Base-by-base conservation (phyloP, 352 stramenopile genomes). In the Blastocystis sp. region DNA sequence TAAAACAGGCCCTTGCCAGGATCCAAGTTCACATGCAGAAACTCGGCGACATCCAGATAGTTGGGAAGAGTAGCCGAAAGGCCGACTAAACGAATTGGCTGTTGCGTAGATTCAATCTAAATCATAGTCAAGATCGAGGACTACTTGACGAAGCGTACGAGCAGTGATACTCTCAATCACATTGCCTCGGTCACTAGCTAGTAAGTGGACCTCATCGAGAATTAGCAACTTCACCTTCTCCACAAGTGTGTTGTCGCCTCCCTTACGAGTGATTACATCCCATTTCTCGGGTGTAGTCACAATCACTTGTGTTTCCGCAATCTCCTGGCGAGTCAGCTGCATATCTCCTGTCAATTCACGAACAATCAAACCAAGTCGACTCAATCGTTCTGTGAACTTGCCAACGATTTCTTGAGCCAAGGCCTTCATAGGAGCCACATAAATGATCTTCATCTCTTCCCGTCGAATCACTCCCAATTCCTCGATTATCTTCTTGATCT, bases 81-180 rank as follows among this genome's bases (percentile, higher is more conserved):
- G 11, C 97, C 97, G 1, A 99, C 96, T 80, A 99, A 96, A 29
- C 97, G 95, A 56, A 99, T 96, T 93, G 98, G 95, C 20, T 92
- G 95, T 91, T 99, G 97, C 26, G 95, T 96, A 73, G 94, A 96
- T 92, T 99, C 97, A 4, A 99, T 96, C 47, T 96, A 94, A n/a
- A 34, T 34, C n/a, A 7, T 20, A 77, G 20, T 1, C 4, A n/a
- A 15, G 0, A 70, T 34, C 29, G 6, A 0, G 18, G 11, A 89
- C 6, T 20, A 75, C 68, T 13, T 90, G 87, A 15, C 97, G 95
- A 89, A 98, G 93, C 26, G 97, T 97, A 55, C 97, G 92, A 3
- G 97, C 96, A n/a, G 99, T 96, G 70, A 99, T 97, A 13, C 95
- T 98, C 90, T 99, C 97, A 79, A 99, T 98, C 0, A 99, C 97